Percentiles rank a stretch among this genome's conserved stretches.
Conservation (phyloP, 2,329 filamentous ascomycete species). For the Colletotrichum camelliae region DNA sequence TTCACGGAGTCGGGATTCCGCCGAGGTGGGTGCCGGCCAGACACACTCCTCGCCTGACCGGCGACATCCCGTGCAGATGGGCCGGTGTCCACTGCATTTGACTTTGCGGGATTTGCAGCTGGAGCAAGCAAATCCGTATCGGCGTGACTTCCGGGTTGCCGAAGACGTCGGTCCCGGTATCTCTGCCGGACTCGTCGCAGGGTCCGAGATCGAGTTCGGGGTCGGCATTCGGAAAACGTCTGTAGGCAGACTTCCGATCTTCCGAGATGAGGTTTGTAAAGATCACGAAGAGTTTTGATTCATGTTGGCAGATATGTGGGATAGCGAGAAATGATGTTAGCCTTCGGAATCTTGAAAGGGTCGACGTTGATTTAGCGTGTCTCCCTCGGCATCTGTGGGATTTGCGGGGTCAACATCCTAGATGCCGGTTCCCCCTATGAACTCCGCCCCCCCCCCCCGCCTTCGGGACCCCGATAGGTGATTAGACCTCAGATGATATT, state of each 20-base stretch:
- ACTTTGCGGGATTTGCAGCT: slow-evolving; percentile 19
- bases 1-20: slow-evolving; percentile 1
- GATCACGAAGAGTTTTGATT: background rate
- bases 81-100: slow-evolving; percentile 17
- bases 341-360: background rate
- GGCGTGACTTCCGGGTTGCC: background rate
- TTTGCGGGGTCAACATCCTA: background rate
- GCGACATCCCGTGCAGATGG: slow-evolving; percentile 9
- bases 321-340: background rate
- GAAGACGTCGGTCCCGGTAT: background rate
- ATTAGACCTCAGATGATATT: background rate
- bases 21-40: background rate
- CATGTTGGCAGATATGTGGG: background rate
- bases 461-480: background rate
- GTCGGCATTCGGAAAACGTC: background rate
- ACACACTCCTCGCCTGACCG: slow-evolving; percentile 7
- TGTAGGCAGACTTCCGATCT: background rate
- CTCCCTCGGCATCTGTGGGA: background rate
- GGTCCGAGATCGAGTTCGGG: background rate
- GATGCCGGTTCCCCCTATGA: background rate
- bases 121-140: slow-evolving; percentile 16
- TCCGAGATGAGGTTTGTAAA: background rate
- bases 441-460: background rate
- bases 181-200: background rate
- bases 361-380: background rate